Base-by-base conservation (phyloP, 2,329 filamentous ascomycete genomes). In the Knufia fluminis region DNA sequence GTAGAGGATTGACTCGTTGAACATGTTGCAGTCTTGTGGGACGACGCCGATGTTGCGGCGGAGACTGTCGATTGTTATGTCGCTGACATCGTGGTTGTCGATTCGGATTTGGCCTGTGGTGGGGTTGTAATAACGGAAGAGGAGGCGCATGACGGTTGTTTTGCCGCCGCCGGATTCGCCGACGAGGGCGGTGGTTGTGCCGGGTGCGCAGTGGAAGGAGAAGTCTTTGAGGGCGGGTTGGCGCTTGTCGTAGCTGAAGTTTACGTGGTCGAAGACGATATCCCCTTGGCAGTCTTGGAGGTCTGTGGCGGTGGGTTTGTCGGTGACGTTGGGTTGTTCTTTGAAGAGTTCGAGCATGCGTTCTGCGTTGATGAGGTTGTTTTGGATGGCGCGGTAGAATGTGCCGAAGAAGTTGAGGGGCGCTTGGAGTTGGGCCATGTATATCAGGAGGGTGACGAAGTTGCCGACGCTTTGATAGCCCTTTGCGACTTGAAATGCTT, bases 141-240 rank as follows among this genome's bases (percentile, higher is more conserved):
- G 82, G 43, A 97, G 78, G 45, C 92, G 85, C 73, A 98, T 96
- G 22, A 98, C 79, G 0, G 92, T 98, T 2, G 91, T 97, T 67
- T 98, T 98, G 57, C 92, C 92, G 52, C 92, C 92, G 40, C 92
- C 92, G 26, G 91, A 97, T 66, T 97, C 91, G 55, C 92, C 92
- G 16, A 98, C 92, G 56, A 98, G 83, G 0, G 92, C 92, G 4
- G 91, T 98, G 0, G 90, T 97, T 1, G 89, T 96, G 46, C 92
- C 92, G 1, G 92, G 90, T 16, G 73, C 71, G 65, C 90, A 96
- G 55, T 84, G 82, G 67, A 98, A 97, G 55, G 79, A 83, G 43
- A 98, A 75, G 40, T 89, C 83, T 55, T 85, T 82, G 54, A 98
- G 70, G 1, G 92, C 92, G 4, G 89, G 83, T 64, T 88, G 90